These are phyloP conservation scores for Trichoderma hamatum DNA, from an alignment of 2,329 filamentous ascomycete genomes.

Conservation along the genomic window DNA sequence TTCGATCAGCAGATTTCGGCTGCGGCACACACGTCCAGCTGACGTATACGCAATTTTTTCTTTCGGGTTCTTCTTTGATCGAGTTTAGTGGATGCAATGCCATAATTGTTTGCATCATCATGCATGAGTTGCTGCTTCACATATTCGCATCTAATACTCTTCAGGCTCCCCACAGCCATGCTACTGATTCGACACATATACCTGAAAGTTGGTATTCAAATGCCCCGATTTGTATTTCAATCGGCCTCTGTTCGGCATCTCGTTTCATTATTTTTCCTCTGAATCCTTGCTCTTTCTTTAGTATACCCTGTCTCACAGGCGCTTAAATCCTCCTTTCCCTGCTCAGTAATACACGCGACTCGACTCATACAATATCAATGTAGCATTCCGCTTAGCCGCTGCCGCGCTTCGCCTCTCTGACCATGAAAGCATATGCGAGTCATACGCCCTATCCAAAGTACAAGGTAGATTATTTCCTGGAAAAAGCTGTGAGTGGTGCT, in stretches of 20 bases:
- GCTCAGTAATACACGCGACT: slow-evolving; percentile 1
- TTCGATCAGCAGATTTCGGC: background rate
- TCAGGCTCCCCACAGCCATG: background rate
- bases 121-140: background rate
- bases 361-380: background rate
- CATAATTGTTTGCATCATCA: background rate
- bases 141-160: background rate
- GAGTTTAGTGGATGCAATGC: background rate
- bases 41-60: background rate
- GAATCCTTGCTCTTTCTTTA: background rate
- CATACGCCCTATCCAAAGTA: background rate
- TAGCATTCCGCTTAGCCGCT: slow-evolving; percentile 17
- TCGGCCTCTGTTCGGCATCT: background rate
- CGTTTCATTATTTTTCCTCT: background rate
- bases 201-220: background rate
- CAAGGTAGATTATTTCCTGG: background rate
- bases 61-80: background rate
- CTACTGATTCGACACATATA: background rate
- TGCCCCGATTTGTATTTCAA: background rate
- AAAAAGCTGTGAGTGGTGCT: background rate
- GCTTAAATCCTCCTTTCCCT: slow-evolving; percentile 8
- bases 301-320: background rate
- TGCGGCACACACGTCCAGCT: background rate
- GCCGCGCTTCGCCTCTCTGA: background rate
- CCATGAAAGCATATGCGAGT: background rate